phyloP scores from a whole-genome alignment of 2,329 filamentous ascomycete genomes.

The Botrytis elliptica region DNA sequence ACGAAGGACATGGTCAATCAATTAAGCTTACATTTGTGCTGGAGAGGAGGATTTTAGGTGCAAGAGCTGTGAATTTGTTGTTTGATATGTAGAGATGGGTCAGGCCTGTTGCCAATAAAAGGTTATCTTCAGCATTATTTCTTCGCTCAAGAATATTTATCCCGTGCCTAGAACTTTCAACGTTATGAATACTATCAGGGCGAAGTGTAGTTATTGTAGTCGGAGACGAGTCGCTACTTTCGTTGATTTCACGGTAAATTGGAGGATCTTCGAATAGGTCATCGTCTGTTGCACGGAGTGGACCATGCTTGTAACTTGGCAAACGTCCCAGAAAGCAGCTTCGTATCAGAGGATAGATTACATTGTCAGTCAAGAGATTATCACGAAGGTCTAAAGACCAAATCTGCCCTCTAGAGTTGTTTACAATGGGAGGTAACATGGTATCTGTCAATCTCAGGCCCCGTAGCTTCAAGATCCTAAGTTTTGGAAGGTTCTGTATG shows the following conservation, averaged over 20 bases:
- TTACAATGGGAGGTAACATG: conserved; percentile 40
- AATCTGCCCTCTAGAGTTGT: conserved; percentile 42
- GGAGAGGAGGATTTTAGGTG: conserved; percentile 46
- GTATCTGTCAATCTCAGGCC: conserved; percentile 49
- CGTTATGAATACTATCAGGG: neutral
- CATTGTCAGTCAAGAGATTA: conserved; percentile 52
- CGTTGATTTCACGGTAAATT: conserved; percentile 26
- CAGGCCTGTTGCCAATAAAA: conserved; percentile 44
- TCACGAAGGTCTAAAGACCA: conserved; percentile 58
- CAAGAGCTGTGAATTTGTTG: conserved; percentile 48
- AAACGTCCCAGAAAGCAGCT: conserved; percentile 29
- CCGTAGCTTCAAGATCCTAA: conserved; percentile 53
- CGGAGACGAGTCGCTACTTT: neutral
- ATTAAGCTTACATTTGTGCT: conserved; percentile 37
- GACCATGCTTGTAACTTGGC: neutral
- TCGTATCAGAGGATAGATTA: conserved; percentile 38
- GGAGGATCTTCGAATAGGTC: conserved; percentile 37
- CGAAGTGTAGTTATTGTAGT: neutral
- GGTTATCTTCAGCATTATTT: conserved; percentile 41
- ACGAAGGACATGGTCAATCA: neutral
- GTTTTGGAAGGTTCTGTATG: conserved; percentile 33
- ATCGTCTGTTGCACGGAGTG: conserved; percentile 36
- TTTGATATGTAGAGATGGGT: conserved; percentile 56
- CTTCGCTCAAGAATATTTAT: conserved; percentile 38
- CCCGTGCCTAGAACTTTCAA: neutral